These are phyloP conservation scores for Penicillium sumatraense DNA, from an alignment of 2,329 filamentous ascomycete species.

Conservation along the genomic window DNA sequence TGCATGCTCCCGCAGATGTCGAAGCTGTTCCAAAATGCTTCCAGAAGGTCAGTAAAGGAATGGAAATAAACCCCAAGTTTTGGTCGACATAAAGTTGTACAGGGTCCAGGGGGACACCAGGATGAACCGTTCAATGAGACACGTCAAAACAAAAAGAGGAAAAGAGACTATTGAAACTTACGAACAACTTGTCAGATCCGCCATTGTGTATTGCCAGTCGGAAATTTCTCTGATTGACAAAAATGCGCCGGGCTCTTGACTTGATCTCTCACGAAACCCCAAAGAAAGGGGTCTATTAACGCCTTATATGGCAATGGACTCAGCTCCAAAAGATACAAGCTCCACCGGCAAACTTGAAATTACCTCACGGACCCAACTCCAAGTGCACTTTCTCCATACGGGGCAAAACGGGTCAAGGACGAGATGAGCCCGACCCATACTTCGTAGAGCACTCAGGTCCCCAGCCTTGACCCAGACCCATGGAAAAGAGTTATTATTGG, in stretches of 20 bases:
- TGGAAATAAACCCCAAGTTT: not conserved
- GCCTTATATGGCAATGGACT: not conserved
- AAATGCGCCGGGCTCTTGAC: not conserved
- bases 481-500: not conserved
- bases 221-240: not conserved
- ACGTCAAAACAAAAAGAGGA: not conserved
- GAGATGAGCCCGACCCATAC: not conserved
- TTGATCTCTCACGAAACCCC: not conserved
- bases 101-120: not conserved
- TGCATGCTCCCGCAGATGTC: slow-evolving; percentile 16
- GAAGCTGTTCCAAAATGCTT: slow-evolving; percentile 19
- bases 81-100: not conserved
- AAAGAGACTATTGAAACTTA: not conserved
- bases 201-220: not conserved
- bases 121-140: not conserved
- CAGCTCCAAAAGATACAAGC: not conserved
- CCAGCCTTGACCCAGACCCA: not conserved
- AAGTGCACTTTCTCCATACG: not conserved
- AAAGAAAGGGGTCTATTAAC: not conserved
- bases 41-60: slow-evolving; percentile 9
- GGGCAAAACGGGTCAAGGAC: not conserved
- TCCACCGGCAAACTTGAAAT: not conserved
- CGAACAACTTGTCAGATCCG: not conserved
- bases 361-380: not conserved
- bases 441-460: not conserved